Conservation (phyloP, 805 yeast species). For the Aciculoconidium aculeatum region DNA sequence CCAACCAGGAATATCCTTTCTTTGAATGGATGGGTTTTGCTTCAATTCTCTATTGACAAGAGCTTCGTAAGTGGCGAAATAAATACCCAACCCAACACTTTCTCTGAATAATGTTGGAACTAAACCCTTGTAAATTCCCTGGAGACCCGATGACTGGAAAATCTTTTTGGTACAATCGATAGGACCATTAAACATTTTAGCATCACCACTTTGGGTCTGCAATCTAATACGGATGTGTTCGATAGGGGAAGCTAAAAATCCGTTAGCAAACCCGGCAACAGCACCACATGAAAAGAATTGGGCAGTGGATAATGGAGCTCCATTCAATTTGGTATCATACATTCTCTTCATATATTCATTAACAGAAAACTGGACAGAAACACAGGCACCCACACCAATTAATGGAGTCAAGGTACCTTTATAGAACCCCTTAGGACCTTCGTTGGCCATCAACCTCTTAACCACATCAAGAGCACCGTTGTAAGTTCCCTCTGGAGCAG, state of each 20-base stretch:
- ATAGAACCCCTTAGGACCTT: conserved; percentile 37
- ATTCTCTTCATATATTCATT: conserved; percentile 89
- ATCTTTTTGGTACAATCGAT: conserved; percentile 62
- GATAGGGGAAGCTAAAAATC: conserved; percentile 85
- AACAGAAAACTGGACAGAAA: conserved; percentile 91
- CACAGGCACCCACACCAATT: conserved; percentile 85
- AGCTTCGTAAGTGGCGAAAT: conserved; percentile 88
- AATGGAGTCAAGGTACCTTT: conserved; percentile 43
- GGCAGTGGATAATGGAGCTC: conserved; percentile 41
- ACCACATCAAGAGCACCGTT: conserved; percentile 74
- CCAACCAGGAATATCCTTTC: conserved; percentile 84
- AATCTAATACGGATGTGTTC: conserved; percentile 92
- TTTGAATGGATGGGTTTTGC: conserved; percentile 31
- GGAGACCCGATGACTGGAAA: conserved; percentile 45
- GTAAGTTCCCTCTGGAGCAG: conserved; percentile 74
- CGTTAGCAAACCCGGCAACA: conserved; percentile 90
- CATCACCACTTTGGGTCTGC: conserved; percentile 71
- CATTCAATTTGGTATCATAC: conserved; percentile 45
- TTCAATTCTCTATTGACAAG: conserved; percentile 62
- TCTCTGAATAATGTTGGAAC: conserved; percentile 88
- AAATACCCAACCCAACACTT: conserved; percentile 94
- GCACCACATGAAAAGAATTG: conserved; percentile 83
- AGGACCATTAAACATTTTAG: conserved; percentile 63
- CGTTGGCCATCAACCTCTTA: conserved; percentile 49
- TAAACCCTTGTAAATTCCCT: conserved; percentile 73